A percentile compares a stretch with the other conserved stretches of the same genome.
Conservation (phyloP, 164 flowering plant species). For the Euptelea pleiosperma region DNA sequence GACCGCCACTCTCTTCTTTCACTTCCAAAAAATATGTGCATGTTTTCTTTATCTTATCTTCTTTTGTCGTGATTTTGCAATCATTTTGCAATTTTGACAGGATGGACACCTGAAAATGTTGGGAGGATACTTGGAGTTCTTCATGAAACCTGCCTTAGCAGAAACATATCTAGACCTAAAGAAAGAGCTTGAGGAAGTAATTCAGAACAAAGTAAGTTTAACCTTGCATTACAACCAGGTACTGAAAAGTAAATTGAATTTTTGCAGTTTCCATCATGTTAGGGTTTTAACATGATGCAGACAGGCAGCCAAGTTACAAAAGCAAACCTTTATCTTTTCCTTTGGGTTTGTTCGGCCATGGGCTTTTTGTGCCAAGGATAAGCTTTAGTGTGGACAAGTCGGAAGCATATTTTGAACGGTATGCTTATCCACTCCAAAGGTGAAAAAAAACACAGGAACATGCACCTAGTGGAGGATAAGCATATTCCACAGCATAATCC, state of each 20-base stretch:
- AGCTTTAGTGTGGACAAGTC: not conserved
- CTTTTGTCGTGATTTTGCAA: not conserved
- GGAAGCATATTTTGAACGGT: no score
- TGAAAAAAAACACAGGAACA: no score
- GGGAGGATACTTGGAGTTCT: constrained; percentile 88
- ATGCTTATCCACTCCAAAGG: no score
- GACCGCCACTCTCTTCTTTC: not conserved
- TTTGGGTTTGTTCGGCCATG: not conserved
- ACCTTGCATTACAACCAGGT: not conserved
- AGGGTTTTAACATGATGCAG: not conserved
- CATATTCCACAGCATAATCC: no score
- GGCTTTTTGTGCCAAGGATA: not conserved
- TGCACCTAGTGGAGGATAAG: no score
- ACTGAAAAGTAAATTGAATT: not conserved
- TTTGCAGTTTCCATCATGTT: not conserved
- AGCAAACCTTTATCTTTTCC: not conserved
- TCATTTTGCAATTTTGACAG: constrained; percentile 31
- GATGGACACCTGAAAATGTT: constrained; percentile 83
- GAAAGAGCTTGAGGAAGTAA: constrained; percentile 68
- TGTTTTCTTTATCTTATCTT: not conserved
- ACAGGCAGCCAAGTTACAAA: constrained; percentile 8
- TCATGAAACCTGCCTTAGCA: constrained; percentile 66
- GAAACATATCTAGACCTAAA: constrained; percentile 51
- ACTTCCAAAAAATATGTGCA: not conserved
- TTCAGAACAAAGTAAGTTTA: constrained; percentile 67